phyloP scores from a whole-genome alignment of 345 rosid genomes.

The Bruguiera parviflora region DNA sequence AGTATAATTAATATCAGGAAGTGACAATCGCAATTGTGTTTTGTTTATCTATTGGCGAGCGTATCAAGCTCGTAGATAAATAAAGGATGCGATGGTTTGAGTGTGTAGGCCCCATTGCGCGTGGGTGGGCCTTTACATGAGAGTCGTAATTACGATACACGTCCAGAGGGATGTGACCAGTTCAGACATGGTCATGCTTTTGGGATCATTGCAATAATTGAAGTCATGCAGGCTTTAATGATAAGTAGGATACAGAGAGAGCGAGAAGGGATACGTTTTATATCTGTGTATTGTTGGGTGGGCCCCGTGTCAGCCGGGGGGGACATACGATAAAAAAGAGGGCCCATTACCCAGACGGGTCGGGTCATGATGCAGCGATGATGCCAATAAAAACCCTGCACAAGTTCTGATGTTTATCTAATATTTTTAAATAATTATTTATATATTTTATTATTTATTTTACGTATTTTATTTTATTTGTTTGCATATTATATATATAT shows the following conservation, averaged over 20 bases:
- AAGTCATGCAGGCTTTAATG: constrained; percentile 81
- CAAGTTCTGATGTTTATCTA: too few relatives aligned
- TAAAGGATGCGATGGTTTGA: neutral
- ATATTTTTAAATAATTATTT: too few relatives aligned
- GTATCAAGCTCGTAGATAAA: neutral
- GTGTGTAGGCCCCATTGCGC: constrained; percentile 33
- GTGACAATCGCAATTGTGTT: too few relatives aligned
- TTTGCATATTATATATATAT: too few relatives aligned
- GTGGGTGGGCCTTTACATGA: constrained; percentile 24
- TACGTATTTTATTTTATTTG: too few relatives aligned
- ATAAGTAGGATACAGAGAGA: constrained; percentile 32
- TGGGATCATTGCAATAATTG: constrained; percentile 96
- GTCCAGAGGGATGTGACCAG: constrained; percentile 42
- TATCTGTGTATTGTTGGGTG: constrained; percentile 24
- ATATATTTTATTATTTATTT: too few relatives aligned
- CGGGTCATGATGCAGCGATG: too few relatives aligned
- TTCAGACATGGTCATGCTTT: constrained; percentile 85
- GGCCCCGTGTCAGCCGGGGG: neutral
- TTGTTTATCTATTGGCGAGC: too few relatives aligned
- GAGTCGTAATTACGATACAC: constrained; percentile 17
- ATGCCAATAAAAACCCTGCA: too few relatives aligned
- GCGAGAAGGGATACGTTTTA: constrained; percentile 2
- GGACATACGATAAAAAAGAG: constrained; percentile 5
- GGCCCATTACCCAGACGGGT: too few relatives aligned
- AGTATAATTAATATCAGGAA: too few relatives aligned